These are phyloP conservation scores for Lepidium africanum DNA, from an alignment of 345 rosid species.

Conservation along the genomic window DNA sequence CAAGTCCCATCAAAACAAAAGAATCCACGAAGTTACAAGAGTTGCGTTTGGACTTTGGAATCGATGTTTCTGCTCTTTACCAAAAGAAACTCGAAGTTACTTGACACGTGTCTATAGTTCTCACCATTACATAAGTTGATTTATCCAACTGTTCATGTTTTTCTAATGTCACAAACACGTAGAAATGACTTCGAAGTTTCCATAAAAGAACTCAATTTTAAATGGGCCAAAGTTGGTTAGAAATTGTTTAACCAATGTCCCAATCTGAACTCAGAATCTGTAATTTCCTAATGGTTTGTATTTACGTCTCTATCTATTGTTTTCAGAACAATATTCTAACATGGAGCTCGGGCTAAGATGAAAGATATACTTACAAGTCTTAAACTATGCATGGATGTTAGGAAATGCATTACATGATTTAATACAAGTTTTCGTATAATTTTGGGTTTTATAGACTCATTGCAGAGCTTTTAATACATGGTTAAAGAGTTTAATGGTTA, in stretches of 20 bases:
- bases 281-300: too few species aligned
- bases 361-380: too few species aligned
- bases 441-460: background rate
- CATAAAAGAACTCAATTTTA: background rate
- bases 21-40: slow-evolving; percentile 5
- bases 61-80: background rate
- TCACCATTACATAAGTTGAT: background rate
- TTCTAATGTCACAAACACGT: background rate
- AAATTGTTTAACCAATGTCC: background rate
- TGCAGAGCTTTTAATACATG: background rate
- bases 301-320: too few species aligned
- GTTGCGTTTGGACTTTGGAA: too few species aligned
- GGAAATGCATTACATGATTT: background rate
- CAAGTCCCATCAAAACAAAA: background rate
- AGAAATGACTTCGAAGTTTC: slow-evolving; percentile 1
- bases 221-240: background rate
- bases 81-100: background rate
- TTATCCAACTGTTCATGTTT: background rate
- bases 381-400: background rate
- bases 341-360: too few species aligned
- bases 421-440: background rate
- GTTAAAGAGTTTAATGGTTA: background rate
- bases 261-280: too few species aligned
- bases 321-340: too few species aligned
- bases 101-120: slow-evolving; percentile 5